Conservation (phyloP, 2,329 filamentous ascomycete genomes). For the Penicillium concentricum region DNA sequence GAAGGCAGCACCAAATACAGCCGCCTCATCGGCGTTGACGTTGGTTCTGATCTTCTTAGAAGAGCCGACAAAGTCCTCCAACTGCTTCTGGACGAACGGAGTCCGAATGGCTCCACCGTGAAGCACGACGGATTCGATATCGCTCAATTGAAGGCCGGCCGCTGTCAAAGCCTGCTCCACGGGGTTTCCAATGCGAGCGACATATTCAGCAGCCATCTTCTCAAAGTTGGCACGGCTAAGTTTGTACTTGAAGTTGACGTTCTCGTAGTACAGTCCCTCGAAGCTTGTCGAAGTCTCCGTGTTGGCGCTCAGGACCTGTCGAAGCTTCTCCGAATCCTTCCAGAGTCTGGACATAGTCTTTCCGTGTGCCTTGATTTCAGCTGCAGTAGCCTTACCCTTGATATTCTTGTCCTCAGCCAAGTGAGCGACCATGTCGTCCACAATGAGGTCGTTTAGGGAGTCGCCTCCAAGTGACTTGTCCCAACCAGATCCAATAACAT, state of each 20-base stretch:
- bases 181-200: slow-evolving; percentile 65
- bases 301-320: slow-evolving; percentile 93
- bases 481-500: slow-evolving; percentile 82
- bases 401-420: slow-evolving; percentile 68
- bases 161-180: slow-evolving; percentile 72
- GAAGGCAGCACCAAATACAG: slow-evolving; percentile 94
- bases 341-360: slow-evolving; percentile 84
- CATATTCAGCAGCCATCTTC: slow-evolving; percentile 67
- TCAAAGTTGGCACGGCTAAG: slow-evolving; percentile 79
- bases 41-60: slow-evolving; percentile 82
- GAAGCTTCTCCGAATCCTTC: slow-evolving; percentile 84
- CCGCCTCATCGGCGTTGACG: slow-evolving; percentile 95
- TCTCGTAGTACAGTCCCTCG: slow-evolving; percentile 80
- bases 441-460: slow-evolving; percentile 79
- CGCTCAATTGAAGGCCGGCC: slow-evolving; percentile 69
- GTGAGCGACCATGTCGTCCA: slow-evolving; percentile 81
- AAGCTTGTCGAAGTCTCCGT: slow-evolving; percentile 76
- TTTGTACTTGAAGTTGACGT: slow-evolving; percentile 92
- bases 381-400: slow-evolving; percentile 39
- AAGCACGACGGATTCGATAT: slow-evolving; percentile 87
- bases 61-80: slow-evolving; percentile 72
- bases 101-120: slow-evolving; percentile 88
- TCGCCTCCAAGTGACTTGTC: slow-evolving; percentile 89
- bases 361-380: slow-evolving; percentile 65
- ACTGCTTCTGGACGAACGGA: slow-evolving; percentile 86